Base-by-base conservation (phyloP, 768 basidiomycete genomes). In the Tricholoma sp. region DNA sequence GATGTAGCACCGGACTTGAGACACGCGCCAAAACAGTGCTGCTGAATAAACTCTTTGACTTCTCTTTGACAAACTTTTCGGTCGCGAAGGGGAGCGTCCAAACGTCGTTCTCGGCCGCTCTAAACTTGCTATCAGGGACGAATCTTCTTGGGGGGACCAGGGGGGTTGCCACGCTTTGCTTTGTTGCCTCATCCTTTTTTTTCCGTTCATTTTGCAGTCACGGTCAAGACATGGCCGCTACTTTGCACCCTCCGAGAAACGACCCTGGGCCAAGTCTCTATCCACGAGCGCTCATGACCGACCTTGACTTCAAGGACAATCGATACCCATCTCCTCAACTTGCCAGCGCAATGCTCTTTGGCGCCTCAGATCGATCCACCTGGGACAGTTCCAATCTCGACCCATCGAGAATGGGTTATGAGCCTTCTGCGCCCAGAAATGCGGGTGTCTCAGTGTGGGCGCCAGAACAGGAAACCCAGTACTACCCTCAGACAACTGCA, bases 221-320 rank as follows among this genome's bases (percentile, higher is more conserved):
- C 24, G 24, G 24, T 24, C 24, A 24, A 24, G 24, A 66, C 68
- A 79, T 82, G 76, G 75, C 82, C 55, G 74, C 83, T 55, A 70
- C 80, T 53, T 71, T 84, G 59, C 80, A 79, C 58, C 70, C 75
- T 37, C 61, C 74, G 56, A 72, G 75, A 61, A 76, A 72, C 56
- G 76, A 79, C 52, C 54, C 64, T 42, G 66, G 70, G 32, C 62
- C 74, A 29, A 69, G 67, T 62, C 67, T 79, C 59, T 84, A 83
- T 70, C 73, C 83, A 51, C 77, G 76, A 63, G 71, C 77, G 41
- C 75, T 86, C 57, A 76, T 85, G 67, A 73, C 80, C 55, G 85
- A 86, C 56, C 75, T 82, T 59, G 83, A 85, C 69, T 79, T 82
- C 68, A 76, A 78, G 63, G 86, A 86, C 73, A 80, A 79, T 65